Evolutionary conservation across 768 basidiomycete species (phyloP), one percentile per base, ranked within the genome.

Genomic region (Lactarius tabidus): DNA sequence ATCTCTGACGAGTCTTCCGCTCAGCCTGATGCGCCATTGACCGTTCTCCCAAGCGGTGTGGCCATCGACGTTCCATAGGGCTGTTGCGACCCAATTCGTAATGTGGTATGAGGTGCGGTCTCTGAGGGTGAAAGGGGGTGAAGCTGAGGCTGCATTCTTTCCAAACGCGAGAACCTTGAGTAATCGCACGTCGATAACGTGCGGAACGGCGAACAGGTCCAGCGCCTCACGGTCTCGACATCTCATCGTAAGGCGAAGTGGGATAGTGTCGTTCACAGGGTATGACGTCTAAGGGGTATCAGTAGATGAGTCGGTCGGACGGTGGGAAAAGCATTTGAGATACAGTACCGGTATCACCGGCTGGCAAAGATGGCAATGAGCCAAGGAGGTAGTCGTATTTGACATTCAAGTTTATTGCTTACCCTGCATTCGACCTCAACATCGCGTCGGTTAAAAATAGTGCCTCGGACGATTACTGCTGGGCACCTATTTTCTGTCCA

Each of bases 401-500:
- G 17, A 35, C 18, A 26, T 56, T n/a, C n/a, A n/a, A n/a, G n/a
- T n/a, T n/a, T n/a, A 8, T 39, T 43, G 15, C 58, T 29, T 23
- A 67, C 67, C 36, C 23, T 48, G 35, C 68, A 69, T 35, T 67
- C 65, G 18, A 69, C 65, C 31, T 63, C 54, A 33, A 63, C 56
- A 20, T 33, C 9, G 17, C 26, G n/a, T 35, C 20, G 28, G 3
- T 8, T 6, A 7, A 60, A 59, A 12, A 69, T 59, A 26, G 60
- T 5, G 28, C 68, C 68, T 26, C 10, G 60, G 20, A 67, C 29
- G 7, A 58, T 0, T 36, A 69, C 65, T 6, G 33, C 6, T 33
- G 57, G 62, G 36, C 57, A 33, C 1, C 35, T 35, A 52, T 67
- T 55, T 41, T 9, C 17, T 51, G 20, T 2, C 58, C 68, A 66